Evolutionary conservation across 495 filamentous ascomycete species (phyloP), one percentile per base, ranked within the genome.

Genomic region (Xylaria sp.): DNA sequence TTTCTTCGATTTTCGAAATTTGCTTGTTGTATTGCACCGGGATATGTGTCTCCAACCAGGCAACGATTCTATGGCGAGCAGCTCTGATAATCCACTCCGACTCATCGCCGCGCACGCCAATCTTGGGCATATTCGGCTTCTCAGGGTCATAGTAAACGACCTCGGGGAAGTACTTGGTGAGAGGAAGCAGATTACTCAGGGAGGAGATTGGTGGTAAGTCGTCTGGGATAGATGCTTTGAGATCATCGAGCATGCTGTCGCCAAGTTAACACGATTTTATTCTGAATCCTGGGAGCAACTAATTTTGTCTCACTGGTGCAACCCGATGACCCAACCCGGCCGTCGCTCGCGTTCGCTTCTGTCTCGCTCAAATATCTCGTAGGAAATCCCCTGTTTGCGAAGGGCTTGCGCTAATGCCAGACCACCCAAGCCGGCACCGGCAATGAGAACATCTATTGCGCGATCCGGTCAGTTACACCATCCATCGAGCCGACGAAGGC

Each of bases 401-500:
- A 89, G 80, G n/a, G 81, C 83, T 70, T 89, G 86, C 7, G 85
- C 86, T 1, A 89, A 82, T 19, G 83, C 81, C 1, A 89, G 80
- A 29, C 86, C 87, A n/a, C 85, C 84, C 3, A 89, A 79, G 24
- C 88, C 87, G 50, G 79, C 87, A 62, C 87, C 87, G 46, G 84
- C 79, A 61, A 89, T 82, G 66, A 78, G 75, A 63, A 83, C 74
- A 67, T 78, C 50, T 58, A 43, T 58, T 21, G 37, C n/a, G 78
- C 8, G 67, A 43, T 15, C 26, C 6, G 9, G 26, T 66, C n/a
- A 35, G 26, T n/a, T 12, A 52, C 21, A 40, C 24, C 8, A 46
- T 11, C 3, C 2, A 11, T 7, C 0, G 8, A n/a, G 8, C 1
- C 48, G 19, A 37, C 24, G 8, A 21, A 59, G n/a, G 5, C 3